Evolutionary conservation across 225 moss, liverwort and hornwort species (phyloP).

Genomic region (Anthoceros angustus): DNA sequence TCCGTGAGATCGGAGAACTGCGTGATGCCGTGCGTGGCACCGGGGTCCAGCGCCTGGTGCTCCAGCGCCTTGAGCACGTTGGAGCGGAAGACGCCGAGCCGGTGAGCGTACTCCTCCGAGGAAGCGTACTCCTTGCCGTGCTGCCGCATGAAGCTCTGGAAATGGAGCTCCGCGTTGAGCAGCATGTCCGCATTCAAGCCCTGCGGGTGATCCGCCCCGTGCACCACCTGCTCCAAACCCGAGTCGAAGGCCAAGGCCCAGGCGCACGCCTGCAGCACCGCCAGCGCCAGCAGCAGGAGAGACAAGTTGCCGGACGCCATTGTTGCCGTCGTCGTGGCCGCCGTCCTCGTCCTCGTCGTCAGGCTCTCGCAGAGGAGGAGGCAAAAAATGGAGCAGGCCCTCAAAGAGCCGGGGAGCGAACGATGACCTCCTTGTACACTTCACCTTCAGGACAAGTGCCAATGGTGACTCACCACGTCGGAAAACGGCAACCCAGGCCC

Average conservation of each 20-base stretch:
- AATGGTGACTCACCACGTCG: no score
- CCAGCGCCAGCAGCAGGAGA: background rate
- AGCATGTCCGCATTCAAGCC: slow-evolving; percentile 35
- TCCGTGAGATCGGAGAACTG: slow-evolving; percentile 74
- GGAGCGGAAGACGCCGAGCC: slow-evolving; percentile 47
- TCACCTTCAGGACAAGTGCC: no score
- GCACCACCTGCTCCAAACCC: slow-evolving; percentile 1
- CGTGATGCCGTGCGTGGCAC: slow-evolving; percentile 68
- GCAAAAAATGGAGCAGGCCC: no score
- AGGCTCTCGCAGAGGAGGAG: no score
- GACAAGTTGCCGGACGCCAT: background rate
- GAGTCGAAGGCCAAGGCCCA: background rate
- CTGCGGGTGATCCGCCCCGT: background rate
- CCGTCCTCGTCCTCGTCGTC: no score
- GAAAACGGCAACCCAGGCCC: no score
- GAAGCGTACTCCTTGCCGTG: slow-evolving; percentile 45
- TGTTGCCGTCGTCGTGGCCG: no score
- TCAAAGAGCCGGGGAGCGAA: no score
- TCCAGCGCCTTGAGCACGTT: slow-evolving; percentile 73
- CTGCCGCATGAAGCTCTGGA: slow-evolving; percentile 44
- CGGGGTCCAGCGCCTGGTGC: slow-evolving; percentile 88
- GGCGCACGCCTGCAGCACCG: background rate
- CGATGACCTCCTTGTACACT: no score
- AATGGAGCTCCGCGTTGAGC: slow-evolving; percentile 46
- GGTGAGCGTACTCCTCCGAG: slow-evolving; percentile 55